Percentiles rank a stretch among this genome's conserved stretches.
phyloP scores from a whole-genome alignment of 345 rosid species.

The Garcia nutans region DNA sequence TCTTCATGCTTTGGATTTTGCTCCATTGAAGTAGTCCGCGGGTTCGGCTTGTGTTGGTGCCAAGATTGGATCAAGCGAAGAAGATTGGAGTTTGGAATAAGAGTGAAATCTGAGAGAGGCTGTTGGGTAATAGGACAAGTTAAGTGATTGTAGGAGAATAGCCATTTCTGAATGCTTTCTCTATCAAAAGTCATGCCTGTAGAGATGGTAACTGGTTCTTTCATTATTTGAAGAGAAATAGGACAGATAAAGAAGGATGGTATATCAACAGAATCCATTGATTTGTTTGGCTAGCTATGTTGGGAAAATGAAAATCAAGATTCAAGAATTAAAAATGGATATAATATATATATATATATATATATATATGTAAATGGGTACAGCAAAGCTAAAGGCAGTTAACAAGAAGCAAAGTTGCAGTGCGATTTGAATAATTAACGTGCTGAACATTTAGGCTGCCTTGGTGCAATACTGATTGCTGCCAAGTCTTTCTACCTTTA shows the following conservation, averaged over 20 bases:
- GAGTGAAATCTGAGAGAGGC: slow-evolving; percentile 20
- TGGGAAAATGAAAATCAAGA: background rate
- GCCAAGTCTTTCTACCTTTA: too few species aligned
- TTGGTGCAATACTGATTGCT: too few species aligned
- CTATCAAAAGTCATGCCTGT: slow-evolving; percentile 56
- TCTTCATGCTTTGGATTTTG: background rate
- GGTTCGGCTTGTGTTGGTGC: background rate
- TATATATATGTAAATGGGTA: background rate
- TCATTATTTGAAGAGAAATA: slow-evolving; percentile 35
- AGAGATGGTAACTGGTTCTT: slow-evolving; percentile 49
- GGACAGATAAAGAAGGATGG: slow-evolving; percentile 27
- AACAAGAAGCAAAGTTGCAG: background rate
- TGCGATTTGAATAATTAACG: background rate
- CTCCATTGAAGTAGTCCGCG: background rate
- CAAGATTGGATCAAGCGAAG: slow-evolving; percentile 29
- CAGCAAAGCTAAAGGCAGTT: background rate
- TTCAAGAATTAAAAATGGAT: background rate
- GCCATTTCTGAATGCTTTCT: slow-evolving; percentile 50
- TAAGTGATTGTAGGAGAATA: slow-evolving; percentile 41
- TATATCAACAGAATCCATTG: slow-evolving; percentile 4
- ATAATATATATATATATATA: background rate
- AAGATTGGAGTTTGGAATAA: slow-evolving; percentile 31
- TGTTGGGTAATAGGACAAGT: slow-evolving; percentile 39
- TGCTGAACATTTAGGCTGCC: background rate
- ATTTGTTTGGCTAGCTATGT: background rate